Percentiles rank a stretch among this genome's conserved stretches.
Evolutionary conservation across 208 protist genomes (phyloP).

Genomic region (Trypanosoma grayi): DNA sequence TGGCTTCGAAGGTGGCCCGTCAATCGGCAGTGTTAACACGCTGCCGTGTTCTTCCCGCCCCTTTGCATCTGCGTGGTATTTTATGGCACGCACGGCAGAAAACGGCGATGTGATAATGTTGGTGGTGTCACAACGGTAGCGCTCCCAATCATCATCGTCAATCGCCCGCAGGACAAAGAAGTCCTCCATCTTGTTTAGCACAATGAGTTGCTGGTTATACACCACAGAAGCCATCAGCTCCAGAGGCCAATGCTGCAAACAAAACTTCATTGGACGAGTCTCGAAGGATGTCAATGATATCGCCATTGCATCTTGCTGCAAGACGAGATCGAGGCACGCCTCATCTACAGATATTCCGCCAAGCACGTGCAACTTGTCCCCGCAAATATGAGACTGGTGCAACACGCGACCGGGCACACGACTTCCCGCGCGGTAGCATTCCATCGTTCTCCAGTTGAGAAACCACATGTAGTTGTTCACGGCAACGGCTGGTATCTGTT

Average conservation of each 20-base stretch:
- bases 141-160: slow-evolving; percentile 1
- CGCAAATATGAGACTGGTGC: slow-evolving; percentile 14
- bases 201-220: slow-evolving; percentile 20
- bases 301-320: background rate
- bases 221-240: background rate
- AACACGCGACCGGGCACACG: slow-evolving; percentile 5
- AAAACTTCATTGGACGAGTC: slow-evolving; percentile 9
- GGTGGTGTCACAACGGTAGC: slow-evolving; percentile 3
- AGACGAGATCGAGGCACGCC: slow-evolving; percentile 1
- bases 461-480: slow-evolving; percentile 11
- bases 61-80: background rate
- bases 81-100: background rate
- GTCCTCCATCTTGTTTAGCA: slow-evolving; percentile 9
- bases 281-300: slow-evolving; percentile 17
- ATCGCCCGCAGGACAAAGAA: slow-evolving; percentile 5
- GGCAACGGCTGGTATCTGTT: slow-evolving; percentile 7
- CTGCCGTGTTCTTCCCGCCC: background rate
- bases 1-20: background rate
- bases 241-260: slow-evolving; percentile 11
- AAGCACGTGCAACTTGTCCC: slow-evolving; percentile 5
- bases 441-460: slow-evolving; percentile 13
- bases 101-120: slow-evolving; percentile 1
- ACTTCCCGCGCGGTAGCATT: slow-evolving; percentile 2
- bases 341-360: slow-evolving; percentile 14
- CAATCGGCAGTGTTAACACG: background rate